phyloP scores from a whole-genome alignment of 768 basidiomycete genomes.

The Nidularia sp. region DNA sequence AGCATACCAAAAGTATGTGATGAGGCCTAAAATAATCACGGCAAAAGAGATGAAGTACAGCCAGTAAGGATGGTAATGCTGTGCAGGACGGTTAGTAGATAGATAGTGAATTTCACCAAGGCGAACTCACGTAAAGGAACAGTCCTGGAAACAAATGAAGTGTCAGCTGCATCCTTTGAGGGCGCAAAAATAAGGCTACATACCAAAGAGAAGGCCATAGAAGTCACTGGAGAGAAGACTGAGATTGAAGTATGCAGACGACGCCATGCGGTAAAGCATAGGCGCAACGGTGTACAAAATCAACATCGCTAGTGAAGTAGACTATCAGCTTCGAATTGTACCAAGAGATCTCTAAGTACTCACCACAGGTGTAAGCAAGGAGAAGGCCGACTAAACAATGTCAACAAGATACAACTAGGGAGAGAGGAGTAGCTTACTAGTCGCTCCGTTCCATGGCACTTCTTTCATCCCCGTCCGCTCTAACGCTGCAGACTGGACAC shows the following conservation, averaged over 20 bases:
- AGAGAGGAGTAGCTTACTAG: constrained; percentile 38
- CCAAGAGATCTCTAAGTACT: constrained; percentile 4
- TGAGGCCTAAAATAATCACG: constrained; percentile 65
- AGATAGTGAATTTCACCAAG: not conserved
- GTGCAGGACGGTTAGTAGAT: constrained; percentile 1
- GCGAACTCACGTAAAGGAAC: constrained; percentile 43
- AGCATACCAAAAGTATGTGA: constrained; percentile 84
- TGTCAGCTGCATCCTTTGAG: not conserved
- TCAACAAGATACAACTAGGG: not conserved
- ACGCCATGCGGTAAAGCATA: constrained; percentile 80
- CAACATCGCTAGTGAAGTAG: constrained; percentile 57
- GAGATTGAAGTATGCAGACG: constrained; percentile 82
- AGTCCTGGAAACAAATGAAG: constrained; percentile 26
- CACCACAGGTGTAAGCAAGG: constrained; percentile 33
- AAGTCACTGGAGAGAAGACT: constrained; percentile 87
- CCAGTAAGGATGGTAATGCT: constrained; percentile 86
- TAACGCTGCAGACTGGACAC: constrained; percentile 69
- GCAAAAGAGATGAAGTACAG: constrained; percentile 81
- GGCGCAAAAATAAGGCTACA: constrained; percentile 12
- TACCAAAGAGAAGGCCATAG: constrained; percentile 78
- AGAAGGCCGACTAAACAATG: constrained; percentile 37
- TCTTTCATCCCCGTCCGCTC: constrained; percentile 66
- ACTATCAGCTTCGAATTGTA: too few relatives aligned
- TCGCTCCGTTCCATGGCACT: constrained; percentile 70
- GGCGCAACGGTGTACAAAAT: constrained; percentile 85